phyloP scores from a whole-genome alignment of 2,329 filamentous ascomycete genomes.

The Penicillium sp. region DNA sequence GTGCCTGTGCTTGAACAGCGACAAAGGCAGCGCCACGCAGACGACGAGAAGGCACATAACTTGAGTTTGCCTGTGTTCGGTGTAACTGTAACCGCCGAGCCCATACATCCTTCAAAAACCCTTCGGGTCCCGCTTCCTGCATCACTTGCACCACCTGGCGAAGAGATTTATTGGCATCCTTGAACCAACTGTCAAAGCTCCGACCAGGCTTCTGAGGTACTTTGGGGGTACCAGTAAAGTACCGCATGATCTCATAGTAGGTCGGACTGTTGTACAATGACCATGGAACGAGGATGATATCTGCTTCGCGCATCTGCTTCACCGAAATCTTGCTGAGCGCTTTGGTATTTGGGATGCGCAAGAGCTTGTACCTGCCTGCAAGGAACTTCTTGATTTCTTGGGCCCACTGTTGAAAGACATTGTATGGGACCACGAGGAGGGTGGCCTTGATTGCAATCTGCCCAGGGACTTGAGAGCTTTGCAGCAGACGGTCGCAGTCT shows the following conservation, averaged over 20 bases:
- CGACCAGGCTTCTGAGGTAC: conserved; percentile 48
- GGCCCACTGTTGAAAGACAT: conserved; percentile 62
- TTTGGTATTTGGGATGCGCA: conserved; percentile 38
- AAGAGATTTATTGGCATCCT: conserved; percentile 48
- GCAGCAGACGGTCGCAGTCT: conserved; percentile 17
- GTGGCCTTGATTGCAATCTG: conserved; percentile 58
- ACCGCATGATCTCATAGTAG: conserved; percentile 57
- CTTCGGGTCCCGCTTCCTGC: conserved; percentile 31
- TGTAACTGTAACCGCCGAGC: conserved; percentile 35
- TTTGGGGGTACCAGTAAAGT: conserved; percentile 54
- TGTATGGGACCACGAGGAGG: conserved; percentile 61
- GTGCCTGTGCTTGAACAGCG: conserved; percentile 1
- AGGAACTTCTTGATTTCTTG: conserved; percentile 59
- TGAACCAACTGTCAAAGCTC: conserved; percentile 59
- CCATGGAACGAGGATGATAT: conserved; percentile 61
- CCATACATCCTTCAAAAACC: conserved; percentile 38
- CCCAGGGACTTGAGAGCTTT: conserved; percentile 14
- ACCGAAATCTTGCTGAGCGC: conserved; percentile 49
- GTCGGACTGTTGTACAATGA: conserved; percentile 49
- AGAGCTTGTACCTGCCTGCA: conserved; percentile 49
- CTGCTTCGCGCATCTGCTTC: conserved; percentile 51
- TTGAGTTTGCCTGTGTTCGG: conserved; percentile 44
- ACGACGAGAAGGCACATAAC: conserved; percentile 38
- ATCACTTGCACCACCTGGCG: conserved; percentile 47
- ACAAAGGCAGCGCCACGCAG: conserved; percentile 13